Percentiles rank a stretch among this genome's conserved stretches.
Evolutionary conservation across 345 rosid genomes (phyloP).

Genomic region (Gossypioides kirkii): DNA sequence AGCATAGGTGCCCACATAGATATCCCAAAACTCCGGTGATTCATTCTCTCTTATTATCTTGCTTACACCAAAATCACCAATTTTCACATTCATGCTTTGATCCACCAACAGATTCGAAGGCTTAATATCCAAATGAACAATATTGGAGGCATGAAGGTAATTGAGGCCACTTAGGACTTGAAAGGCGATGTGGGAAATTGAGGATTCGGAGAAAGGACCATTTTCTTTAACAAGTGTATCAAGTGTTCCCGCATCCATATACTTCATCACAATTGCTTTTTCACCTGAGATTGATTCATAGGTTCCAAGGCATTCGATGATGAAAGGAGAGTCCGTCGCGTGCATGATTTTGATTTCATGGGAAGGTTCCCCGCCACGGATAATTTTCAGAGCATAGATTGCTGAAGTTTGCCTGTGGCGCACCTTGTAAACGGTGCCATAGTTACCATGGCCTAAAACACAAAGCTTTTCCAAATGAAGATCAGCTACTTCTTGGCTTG

Average conservation of each 20-base stretch:
- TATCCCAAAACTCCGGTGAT: background rate
- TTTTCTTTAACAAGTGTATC: constrained; percentile 5
- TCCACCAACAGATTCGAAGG: constrained; percentile 9
- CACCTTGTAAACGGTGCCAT: constrained; percentile 12
- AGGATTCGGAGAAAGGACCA: background rate
- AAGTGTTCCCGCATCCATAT: background rate
- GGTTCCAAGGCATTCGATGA: constrained; percentile 3
- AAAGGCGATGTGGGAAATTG: background rate
- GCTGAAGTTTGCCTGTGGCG: constrained; percentile 5
- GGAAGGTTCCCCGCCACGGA: background rate
- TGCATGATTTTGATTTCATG: constrained; percentile 5
- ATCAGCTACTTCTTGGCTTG: background rate
- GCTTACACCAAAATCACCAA: constrained; percentile 5
- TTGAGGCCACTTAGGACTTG: background rate
- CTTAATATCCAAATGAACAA: constrained; percentile 3
- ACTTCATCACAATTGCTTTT: background rate
- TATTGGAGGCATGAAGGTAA: background rate
- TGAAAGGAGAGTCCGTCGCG: background rate
- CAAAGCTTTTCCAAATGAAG: constrained; percentile 4
- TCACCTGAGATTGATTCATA: background rate
- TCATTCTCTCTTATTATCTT: background rate
- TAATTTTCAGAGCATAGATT: constrained; percentile 4
- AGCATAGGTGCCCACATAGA: background rate
- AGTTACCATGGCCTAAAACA: constrained; percentile 8
- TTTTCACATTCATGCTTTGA: background rate